Conservation (phyloP, 2,329 filamentous ascomycete genomes). For the Ophiostoma australiae region DNA sequence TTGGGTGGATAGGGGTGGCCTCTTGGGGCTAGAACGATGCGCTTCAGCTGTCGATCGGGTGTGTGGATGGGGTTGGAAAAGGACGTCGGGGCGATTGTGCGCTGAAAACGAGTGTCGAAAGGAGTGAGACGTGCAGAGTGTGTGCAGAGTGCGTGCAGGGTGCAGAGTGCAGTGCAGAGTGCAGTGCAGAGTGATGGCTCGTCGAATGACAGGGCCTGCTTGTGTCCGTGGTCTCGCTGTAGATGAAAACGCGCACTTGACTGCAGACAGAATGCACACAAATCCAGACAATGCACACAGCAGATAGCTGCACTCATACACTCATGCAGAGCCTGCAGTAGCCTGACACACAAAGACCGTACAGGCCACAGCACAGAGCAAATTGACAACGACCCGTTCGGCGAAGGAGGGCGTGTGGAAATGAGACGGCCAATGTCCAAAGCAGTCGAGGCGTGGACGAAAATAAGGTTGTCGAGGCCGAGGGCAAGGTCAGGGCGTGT, state of each 20-base stretch:
- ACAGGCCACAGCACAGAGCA: background rate
- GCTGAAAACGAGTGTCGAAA: background rate
- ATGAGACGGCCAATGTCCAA: background rate
- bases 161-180: too few species aligned
- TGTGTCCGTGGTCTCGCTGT: background rate
- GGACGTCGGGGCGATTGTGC: background rate
- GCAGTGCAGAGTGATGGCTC: background rate
- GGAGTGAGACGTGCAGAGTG: too few species aligned
- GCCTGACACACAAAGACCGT: slow-evolving; percentile 1
- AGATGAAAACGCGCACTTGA: too few species aligned
- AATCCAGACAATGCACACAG: background rate
- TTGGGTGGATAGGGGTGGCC: background rate
- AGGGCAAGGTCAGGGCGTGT: background rate
- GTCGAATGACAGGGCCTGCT: background rate
- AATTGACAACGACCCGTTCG: slow-evolving; percentile 18
- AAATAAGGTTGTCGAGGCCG: slow-evolving; percentile 1
- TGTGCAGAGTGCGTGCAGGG: too few species aligned
- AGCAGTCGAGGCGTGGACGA: background rate
- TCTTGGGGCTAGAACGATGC: slow-evolving; percentile 11
- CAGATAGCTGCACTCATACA: background rate
- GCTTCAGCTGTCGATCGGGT: slow-evolving; percentile 19
- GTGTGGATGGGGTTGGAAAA: background rate
- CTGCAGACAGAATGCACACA: background rate
- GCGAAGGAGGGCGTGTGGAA: slow-evolving; percentile 21
- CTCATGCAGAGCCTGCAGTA: background rate